Evolutionary conservation across 2,329 filamentous ascomycete species (phyloP), one percentile per base, ranked within the genome.

Genomic region (Eutypa lata): DNA sequence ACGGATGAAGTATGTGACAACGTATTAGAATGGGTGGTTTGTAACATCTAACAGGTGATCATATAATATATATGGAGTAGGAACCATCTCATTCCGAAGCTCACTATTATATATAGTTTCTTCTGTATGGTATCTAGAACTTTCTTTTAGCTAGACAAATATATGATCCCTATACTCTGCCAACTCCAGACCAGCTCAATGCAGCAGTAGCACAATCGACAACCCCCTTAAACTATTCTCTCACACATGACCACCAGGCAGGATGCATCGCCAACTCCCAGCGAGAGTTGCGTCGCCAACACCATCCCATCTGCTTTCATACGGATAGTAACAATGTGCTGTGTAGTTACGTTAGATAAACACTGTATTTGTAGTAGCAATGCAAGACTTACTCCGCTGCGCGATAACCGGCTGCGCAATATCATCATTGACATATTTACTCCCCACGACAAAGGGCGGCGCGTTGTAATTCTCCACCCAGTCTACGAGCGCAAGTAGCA

Each of bases 301-400:
- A 2, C 40, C 35, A 26, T 56, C 47, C 53, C 53, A 57, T 51
- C 46, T 59, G 37, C 54, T 59, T 6, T 37, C 14, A 42, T 47
- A 46, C 6, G 54, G 54, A 46, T 59, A 61, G 1, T 53, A 54
- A 22, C 54, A 60, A 26, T 59, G 53, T 33, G 55, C 54, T 54
- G 26, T 45, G 3, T 48, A 47, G 14, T 11, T 42, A 19, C 3
- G n/a, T 38, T 53, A 24, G 51, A 38, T 22, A 16, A 7, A 21
- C 24, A 28, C 45, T 35, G 10, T 21, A 18, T 7, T 11, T 28
- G 35, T 44, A 7, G 13, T 8, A 16, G 5, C 21, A 21, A 38
- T 28, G 26, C 26, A 31, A 31, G 26, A 54, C 56, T 53, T 47
- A 56, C 58, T 54, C 49, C 56, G 46, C 31, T 57, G 49, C 10